These are phyloP conservation scores for Laguncularia racemosa DNA, from an alignment of 345 rosid genomes.

Conservation along the genomic window DNA sequence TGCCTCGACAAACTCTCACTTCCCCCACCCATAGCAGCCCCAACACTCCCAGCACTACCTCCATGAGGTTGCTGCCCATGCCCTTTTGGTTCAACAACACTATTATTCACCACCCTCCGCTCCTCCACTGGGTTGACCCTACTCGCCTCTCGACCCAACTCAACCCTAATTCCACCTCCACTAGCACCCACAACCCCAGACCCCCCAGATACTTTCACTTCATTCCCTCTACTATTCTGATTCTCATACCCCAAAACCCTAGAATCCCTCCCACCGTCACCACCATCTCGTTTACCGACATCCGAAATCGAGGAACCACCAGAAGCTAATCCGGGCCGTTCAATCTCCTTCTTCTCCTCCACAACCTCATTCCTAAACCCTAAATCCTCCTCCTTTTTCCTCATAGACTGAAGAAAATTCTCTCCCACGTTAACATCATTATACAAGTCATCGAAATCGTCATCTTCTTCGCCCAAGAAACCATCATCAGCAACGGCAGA, in stretches of 20 bases:
- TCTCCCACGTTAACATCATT: constrained; percentile 82
- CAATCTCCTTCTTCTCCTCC: constrained; percentile 12
- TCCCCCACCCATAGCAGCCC: constrained; percentile 13
- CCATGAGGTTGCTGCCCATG: constrained; percentile 10
- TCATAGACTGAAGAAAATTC: constrained; percentile 57
- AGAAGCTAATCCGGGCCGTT: constrained; percentile 7
- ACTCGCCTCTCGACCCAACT: constrained; percentile 35
- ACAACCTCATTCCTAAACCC: constrained; percentile 28
- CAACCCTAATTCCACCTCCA: constrained; percentile 57
- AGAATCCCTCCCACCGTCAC: constrained; percentile 24
- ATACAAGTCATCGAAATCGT: constrained; percentile 73
- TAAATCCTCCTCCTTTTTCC: constrained; percentile 35
- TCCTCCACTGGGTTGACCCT: constrained; percentile 27
- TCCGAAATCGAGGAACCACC: constrained; percentile 25
- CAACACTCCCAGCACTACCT: neutral
- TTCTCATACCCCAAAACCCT: constrained; percentile 22
- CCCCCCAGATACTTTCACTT: constrained; percentile 21
- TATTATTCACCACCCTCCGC: constrained; percentile 22
- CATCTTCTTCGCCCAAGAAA: constrained; percentile 53
- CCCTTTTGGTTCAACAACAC: constrained; percentile 12
- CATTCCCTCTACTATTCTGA: constrained; percentile 29
- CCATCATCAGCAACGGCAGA: constrained; percentile 70
- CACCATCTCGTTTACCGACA: constrained; percentile 23
- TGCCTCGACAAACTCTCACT: constrained; percentile 34
- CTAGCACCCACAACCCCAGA: constrained; percentile 13